Percentiles rank a stretch among this genome's conserved stretches.
These are phyloP conservation scores for Trichocladium uniseriatum DNA, from an alignment of 495 filamentous ascomycete genomes.

Conservation along the genomic window DNA sequence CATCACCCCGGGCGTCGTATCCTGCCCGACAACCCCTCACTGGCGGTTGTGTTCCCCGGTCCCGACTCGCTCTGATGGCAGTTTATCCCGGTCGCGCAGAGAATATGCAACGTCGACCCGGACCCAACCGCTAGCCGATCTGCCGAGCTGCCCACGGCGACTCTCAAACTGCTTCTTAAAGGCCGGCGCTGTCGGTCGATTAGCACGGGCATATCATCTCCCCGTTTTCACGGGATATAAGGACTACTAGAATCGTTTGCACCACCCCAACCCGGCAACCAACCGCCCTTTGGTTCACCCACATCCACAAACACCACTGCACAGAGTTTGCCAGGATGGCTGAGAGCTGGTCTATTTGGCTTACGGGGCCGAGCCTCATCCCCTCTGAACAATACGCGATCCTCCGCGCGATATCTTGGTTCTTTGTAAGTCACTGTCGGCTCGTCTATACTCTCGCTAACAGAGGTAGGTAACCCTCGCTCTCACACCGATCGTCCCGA, in stretches of 20 bases:
- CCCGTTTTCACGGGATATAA: not conserved
- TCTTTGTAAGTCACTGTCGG: conserved; percentile 17
- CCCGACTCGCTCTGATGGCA: conserved; percentile 10
- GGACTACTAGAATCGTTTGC: no score
- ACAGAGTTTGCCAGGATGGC: conserved; percentile 4
- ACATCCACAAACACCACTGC: no score
- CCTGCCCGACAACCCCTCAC: not conserved
- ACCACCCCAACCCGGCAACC: not conserved
- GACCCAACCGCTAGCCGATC: conserved; percentile 1
- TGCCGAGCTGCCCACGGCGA: not conserved
- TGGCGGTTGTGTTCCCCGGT: not conserved
- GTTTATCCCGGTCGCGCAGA: not conserved
- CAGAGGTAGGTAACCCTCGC: conserved; percentile 19
- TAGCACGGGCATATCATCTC: no score
- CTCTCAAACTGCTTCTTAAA: not conserved
- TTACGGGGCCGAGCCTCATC: conserved; percentile 17
- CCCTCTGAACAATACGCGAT: conserved; percentile 15
- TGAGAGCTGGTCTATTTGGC: conserved; percentile 14
- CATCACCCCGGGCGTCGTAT: not conserved
- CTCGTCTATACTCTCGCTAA: not conserved
- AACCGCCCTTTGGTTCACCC: no score
- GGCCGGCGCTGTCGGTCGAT: no score
- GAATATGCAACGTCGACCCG: conserved; percentile 3
- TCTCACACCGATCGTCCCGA: conserved; percentile 18
- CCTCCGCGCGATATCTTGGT: conserved; percentile 15